Conservation (phyloP, 169 alveolate species). For the Plasmodium inui region DNA sequence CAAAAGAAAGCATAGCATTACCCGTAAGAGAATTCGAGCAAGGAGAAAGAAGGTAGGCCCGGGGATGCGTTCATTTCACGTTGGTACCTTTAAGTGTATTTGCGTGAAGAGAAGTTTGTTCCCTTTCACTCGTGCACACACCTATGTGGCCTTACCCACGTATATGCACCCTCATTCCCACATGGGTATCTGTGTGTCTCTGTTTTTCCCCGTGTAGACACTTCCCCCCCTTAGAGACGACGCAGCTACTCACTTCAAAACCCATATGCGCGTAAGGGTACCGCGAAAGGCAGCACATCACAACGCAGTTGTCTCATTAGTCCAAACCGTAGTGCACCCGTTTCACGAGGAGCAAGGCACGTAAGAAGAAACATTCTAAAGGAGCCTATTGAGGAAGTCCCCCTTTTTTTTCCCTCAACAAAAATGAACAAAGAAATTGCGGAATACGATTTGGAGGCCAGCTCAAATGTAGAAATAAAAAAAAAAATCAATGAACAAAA, state of each 20-base stretch:
- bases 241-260: background rate
- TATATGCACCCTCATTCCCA: background rate
- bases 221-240: background rate
- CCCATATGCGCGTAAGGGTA: background rate
- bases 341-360: background rate
- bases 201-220: background rate
- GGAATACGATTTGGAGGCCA: slow-evolving; percentile 42
- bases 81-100: background rate
- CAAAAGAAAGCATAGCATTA: background rate
- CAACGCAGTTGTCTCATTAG: background rate
- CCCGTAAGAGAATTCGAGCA: background rate
- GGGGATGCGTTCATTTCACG: background rate
- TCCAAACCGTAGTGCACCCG: background rate
- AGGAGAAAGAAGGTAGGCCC: background rate
- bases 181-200: background rate
- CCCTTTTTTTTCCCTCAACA: background rate
- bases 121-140: background rate
- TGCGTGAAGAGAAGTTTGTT: background rate
- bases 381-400: background rate
- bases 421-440: slow-evolving; percentile 66
- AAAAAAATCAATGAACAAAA: slow-evolving; percentile 31
- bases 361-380: background rate
- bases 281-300: background rate
- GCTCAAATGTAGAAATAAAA: slow-evolving; percentile 42
- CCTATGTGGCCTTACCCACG: background rate